phyloP scores from a whole-genome alignment of 495 filamentous ascomycete genomes.

The Daldinia concentrica region DNA sequence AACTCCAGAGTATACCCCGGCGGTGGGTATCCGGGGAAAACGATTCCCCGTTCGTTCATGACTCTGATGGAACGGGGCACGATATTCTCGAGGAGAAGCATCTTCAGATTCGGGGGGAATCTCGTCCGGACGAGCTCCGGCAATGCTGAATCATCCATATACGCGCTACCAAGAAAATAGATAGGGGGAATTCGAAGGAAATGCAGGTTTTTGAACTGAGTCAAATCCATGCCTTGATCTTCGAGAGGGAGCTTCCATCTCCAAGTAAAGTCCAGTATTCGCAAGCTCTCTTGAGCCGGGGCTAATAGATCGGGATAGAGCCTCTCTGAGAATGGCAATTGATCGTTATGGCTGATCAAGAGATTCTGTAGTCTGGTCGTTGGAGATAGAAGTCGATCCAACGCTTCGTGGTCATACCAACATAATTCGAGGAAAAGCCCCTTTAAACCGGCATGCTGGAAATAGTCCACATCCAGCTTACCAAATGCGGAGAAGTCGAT shows the following conservation, averaged over 20 bases:
- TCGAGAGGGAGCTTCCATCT: slow-evolving; percentile 34
- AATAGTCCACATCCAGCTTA: slow-evolving; percentile 20
- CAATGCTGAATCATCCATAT: slow-evolving; percentile 23
- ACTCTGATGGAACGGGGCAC: slow-evolving; percentile 36
- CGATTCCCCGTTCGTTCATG: slow-evolving; percentile 35
- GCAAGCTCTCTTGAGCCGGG: slow-evolving; percentile 25
- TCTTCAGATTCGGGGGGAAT: slow-evolving; percentile 40
- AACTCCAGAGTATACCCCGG: slow-evolving; percentile 32
- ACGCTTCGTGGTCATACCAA: slow-evolving; percentile 26
- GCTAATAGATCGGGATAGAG: slow-evolving; percentile 24
- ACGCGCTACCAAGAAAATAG: slow-evolving; percentile 29
- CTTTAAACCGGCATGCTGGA: slow-evolving; percentile 23
- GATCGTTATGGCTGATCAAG: slow-evolving; percentile 24
- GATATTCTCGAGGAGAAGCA: slow-evolving; percentile 39
- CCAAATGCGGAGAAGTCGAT: slow-evolving; percentile 34
- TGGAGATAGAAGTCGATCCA: slow-evolving; percentile 16
- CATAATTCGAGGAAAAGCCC: slow-evolving; percentile 27
- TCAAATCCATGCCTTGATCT: slow-evolving; percentile 36
- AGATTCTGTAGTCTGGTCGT: slow-evolving; percentile 19
- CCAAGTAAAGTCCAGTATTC: slow-evolving; percentile 36
- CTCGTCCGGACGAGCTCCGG: slow-evolving; percentile 25
- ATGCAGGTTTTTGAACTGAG: slow-evolving; percentile 31
- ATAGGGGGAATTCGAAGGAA: slow-evolving; percentile 35
- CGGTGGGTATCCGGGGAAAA: slow-evolving; percentile 35
- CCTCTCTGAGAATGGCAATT: slow-evolving; percentile 33